Evolutionary conservation across 179 eudicot genomes (phyloP).

Genomic region (Nepenthes alata): DNA sequence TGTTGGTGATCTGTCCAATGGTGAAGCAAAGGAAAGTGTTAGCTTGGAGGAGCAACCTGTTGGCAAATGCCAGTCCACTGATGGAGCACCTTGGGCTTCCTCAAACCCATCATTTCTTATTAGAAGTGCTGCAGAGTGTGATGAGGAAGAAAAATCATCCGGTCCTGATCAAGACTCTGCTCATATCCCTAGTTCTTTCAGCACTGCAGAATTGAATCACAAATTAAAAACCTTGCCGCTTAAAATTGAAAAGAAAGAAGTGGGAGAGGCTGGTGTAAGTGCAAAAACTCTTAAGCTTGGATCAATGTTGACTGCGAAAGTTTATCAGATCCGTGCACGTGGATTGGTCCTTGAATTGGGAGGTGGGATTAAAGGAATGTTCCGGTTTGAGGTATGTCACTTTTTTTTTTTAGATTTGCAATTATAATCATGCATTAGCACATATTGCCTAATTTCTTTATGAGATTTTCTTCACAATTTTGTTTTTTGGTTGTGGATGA

Average conservation of each 20-base stretch:
- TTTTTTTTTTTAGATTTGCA: neutral
- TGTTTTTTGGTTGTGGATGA: neutral
- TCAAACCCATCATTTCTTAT: slow-evolving; percentile 34
- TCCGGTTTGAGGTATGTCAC: slow-evolving; percentile 66
- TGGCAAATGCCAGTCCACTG: slow-evolving; percentile 16
- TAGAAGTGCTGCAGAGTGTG: slow-evolving; percentile 58
- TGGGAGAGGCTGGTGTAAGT: slow-evolving; percentile 15
- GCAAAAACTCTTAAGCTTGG: slow-evolving; percentile 59
- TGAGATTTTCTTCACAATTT: neutral
- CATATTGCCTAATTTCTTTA: neutral
- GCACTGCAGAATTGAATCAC: slow-evolving; percentile 5
- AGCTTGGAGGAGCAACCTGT: slow-evolving; percentile 13
- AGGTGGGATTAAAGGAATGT: slow-evolving; percentile 73
- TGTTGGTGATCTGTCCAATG: slow-evolving; percentile 12
- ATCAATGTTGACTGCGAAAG: slow-evolving; percentile 48
- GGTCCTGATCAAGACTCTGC: slow-evolving; percentile 17
- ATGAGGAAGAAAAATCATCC: slow-evolving; percentile 44
- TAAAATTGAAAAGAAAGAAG: slow-evolving; percentile 11
- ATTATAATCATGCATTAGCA: neutral
- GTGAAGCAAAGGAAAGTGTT: slow-evolving; percentile 17
- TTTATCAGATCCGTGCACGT: slow-evolving; percentile 73
- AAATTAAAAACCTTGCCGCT: slow-evolving; percentile 12
- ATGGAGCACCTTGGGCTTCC: slow-evolving; percentile 15
- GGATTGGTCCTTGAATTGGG: slow-evolving; percentile 89
- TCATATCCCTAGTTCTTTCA: slow-evolving; percentile 8